Evolutionary conservation across 2,329 filamentous ascomycete genomes (phyloP), one percentile per base, ranked within the genome.

Genomic region (Alternaria conjuncta): DNA sequence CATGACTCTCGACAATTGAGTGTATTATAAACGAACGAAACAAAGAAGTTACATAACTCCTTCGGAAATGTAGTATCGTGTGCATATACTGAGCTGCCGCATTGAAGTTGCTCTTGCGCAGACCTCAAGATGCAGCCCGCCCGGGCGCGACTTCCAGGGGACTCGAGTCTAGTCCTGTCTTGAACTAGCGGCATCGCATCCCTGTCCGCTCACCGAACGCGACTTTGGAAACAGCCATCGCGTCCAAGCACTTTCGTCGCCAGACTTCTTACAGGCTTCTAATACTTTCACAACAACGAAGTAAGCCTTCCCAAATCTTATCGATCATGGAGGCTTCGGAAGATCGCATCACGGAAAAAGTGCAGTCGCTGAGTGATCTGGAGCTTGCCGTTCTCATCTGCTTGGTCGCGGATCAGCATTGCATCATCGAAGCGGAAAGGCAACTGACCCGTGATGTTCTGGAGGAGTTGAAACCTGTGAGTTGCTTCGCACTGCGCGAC

Each of bases 351-450:
- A 53, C 57, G 6, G 45, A 56, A 6, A 91, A 90, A 79, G 87
- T 96, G 71, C 91, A 94, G 75, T 86, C 88, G 70, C 85, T 98
- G 67, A 92, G 90, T 74, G 94, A 97, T 82, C 86, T 97, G 44
- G 94, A 97, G 81, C 88, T 98, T 63, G 96, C 95, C 23, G 83
- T 92, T 13, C 86, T 98, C 44, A 87, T 97, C 55, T 94, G 91
- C 76, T 87, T 98, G 55, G 86, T 94, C 66, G 89, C 90, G 63
- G 87, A 90, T 69, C 92, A 97, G 79, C 94, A 98, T 79, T 97
- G 93, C 82, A 89, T 98, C 71, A 89, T 98, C 75, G 91, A 93
- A 80, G 92, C 92, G 15, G 87, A 89, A 3, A 78, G 82, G 5
- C 82, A 87, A 36, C 82, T 84, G 56, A 81, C 95, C 60, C 85